Percentiles rank a stretch among this genome's conserved stretches.
phyloP scores from a whole-genome alignment of 805 yeast species.

The Blastobotrys terrestris region DNA sequence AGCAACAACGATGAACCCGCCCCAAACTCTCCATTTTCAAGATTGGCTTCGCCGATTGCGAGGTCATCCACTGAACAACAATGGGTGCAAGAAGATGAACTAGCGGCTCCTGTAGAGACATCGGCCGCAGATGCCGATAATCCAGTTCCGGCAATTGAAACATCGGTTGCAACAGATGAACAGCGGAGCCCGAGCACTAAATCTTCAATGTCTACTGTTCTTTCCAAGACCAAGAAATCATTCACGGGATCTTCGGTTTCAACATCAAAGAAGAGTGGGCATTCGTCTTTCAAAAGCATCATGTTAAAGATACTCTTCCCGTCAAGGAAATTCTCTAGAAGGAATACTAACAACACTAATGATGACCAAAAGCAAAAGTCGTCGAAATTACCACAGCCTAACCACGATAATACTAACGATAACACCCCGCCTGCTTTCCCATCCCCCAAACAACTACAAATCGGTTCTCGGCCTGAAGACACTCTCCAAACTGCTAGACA shows the following conservation, averaged over 20 bases:
- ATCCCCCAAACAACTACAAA: constrained; percentile 16
- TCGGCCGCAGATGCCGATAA: neutral
- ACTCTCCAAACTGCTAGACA: neutral
- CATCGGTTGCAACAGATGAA: neutral
- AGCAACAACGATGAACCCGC: neutral
- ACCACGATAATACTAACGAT: neutral
- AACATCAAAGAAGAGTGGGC: neutral
- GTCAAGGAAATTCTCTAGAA: neutral
- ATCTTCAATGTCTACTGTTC: constrained; percentile 1
- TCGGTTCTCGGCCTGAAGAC: neutral
- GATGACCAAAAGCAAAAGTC: neutral
- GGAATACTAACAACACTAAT: neutral
- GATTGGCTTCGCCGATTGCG: constrained; percentile 8
- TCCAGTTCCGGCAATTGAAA: neutral
- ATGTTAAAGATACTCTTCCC: constrained; percentile 13
- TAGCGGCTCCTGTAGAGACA: neutral
- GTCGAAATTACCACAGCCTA: neutral
- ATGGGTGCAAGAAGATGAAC: neutral
- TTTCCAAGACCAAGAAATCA: neutral
- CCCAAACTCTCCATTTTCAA: constrained; percentile 4
- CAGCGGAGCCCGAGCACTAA: constrained; percentile 1
- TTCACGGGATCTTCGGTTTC: neutral
- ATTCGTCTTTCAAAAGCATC: constrained; percentile 12
- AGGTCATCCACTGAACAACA: constrained; percentile 4
- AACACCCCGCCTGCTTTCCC: constrained; percentile 7